Percentiles rank a stretch among this genome's conserved stretches.
phyloP scores from a whole-genome alignment of 2,329 filamentous ascomycete genomes.

The Penicillium thymicola region DNA sequence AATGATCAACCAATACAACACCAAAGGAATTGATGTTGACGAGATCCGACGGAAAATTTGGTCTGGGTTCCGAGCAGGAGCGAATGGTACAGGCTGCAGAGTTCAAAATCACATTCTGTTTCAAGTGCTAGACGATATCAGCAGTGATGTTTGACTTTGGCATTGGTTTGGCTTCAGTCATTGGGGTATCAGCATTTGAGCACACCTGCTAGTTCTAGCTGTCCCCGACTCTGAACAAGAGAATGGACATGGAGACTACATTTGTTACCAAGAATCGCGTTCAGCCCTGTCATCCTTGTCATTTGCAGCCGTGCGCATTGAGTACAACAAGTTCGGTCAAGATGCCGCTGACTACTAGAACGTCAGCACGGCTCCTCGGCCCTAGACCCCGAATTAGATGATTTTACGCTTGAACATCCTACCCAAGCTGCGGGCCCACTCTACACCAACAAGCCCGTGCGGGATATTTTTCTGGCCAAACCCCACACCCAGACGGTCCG shows the following conservation, averaged over 20 bases:
- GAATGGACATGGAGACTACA: not conserved
- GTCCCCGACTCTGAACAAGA: too few relatives aligned
- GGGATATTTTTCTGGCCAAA: not conserved
- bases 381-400: not conserved
- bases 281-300: not conserved
- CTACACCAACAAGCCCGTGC: not conserved
- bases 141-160: constrained; percentile 23
- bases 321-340: too few relatives aligned
- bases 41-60: constrained; percentile 36
- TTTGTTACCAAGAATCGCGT: not conserved
- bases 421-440: not conserved
- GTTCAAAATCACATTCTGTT: constrained; percentile 45
- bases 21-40: constrained; percentile 33
- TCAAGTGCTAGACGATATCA: constrained; percentile 39
- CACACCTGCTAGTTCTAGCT: not conserved
- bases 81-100: constrained; percentile 33
- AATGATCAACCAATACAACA: constrained; percentile 39
- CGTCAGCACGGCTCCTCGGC: not conserved
- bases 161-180: not conserved
- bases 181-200: not conserved
- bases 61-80: constrained; percentile 32
- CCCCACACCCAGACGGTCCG: not conserved
- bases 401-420: not conserved
- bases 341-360: too few relatives aligned
- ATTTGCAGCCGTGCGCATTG: not conserved